These are phyloP conservation scores for Candida hungchunana DNA, from an alignment of 805 yeast genomes.

Conservation along the genomic window DNA sequence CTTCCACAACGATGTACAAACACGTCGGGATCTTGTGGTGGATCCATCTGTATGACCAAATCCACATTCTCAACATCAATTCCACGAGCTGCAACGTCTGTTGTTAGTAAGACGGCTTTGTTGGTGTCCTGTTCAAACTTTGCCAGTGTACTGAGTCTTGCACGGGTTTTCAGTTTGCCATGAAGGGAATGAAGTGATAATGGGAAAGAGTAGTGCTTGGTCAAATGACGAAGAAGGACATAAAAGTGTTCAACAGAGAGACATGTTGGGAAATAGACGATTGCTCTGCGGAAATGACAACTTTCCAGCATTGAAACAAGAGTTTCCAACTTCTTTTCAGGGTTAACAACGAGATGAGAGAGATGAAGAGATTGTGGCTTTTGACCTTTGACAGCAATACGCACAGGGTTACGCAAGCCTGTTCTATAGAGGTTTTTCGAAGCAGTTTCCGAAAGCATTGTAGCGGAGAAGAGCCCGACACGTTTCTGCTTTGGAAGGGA, in stretches of 20 bases:
- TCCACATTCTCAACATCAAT: slow-evolving; percentile 95
- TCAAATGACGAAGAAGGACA: slow-evolving; percentile 43
- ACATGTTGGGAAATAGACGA: slow-evolving; percentile 93
- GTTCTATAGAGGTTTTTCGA: slow-evolving; percentile 75
- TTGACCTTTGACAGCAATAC: slow-evolving; percentile 60
- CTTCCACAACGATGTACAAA: slow-evolving; percentile 94
- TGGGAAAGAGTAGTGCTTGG: slow-evolving; percentile 25
- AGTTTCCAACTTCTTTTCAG: slow-evolving; percentile 57
- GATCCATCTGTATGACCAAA: slow-evolving; percentile 87
- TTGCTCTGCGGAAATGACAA: slow-evolving; percentile 67
- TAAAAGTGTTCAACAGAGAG: slow-evolving; percentile 76
- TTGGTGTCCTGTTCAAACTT: slow-evolving; percentile 38
- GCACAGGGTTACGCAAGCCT: slow-evolving; percentile 92
- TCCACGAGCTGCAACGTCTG: slow-evolving; percentile 99
- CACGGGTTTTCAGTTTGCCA: slow-evolving; percentile 81
- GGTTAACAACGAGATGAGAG: slow-evolving; percentile 53
- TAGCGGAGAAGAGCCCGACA: slow-evolving; percentile 92
- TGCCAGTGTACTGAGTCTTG: slow-evolving; percentile 70
- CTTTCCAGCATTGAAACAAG: slow-evolving; percentile 50
- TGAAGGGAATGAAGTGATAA: slow-evolving; percentile 68
- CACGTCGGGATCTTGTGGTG: slow-evolving; percentile 89
- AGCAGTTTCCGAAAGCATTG: slow-evolving; percentile 64
- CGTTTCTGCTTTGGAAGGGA: slow-evolving; percentile 85
- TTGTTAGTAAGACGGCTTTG: slow-evolving; percentile 72
- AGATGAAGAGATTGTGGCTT: slow-evolving; percentile 64